Base-by-base conservation (phyloP, 495 filamentous ascomycete species). In the Podospora conica region DNA sequence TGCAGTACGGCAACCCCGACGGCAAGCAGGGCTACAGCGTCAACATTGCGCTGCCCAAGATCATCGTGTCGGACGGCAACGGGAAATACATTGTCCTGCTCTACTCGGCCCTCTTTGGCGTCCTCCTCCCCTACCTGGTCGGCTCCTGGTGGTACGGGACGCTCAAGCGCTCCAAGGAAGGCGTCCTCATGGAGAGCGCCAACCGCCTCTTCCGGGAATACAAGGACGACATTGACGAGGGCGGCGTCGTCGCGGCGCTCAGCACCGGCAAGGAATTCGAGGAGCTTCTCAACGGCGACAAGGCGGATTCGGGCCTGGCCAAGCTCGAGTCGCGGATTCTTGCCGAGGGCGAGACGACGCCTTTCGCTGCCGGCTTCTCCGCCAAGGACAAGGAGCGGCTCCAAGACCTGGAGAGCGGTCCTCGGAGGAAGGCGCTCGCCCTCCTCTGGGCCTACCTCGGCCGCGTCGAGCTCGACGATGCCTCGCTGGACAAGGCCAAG, bases 121-220 rank as follows among this genome's bases (percentile, higher is more conserved):
- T 97, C 29, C 78, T 97, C 54, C 78, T 98, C 55, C 95, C 95
- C 12, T 98, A 97, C 73, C 82, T 96, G 58, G 96, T 98, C 48
- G 95, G 95, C 25, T 90, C 88, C 33, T 98, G 95, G 95, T 98
- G 95, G 95, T 98, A 98, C 75, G 95, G 95, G 61, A 96, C 92
- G 8, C 92, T 96, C 74, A 84, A 88, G 58, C 84, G 91, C 74
- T 97, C 95, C 21, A 95, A 91, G 77, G 95, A 98, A 78, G 89
- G 89, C 68, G 90, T 98, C 29, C 82, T 96, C 48, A 88, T 96
- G 63, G 91, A 92, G 69, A 97, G 90, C 75, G 93, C 95, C 64
- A 95, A 95, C 70, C 91, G 91, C 64, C 86, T 98, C 53, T 97
- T 98, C 84, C 87, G 87, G 64, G 92, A 95, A 73, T 98, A 95